phyloP scores from a whole-genome alignment of 306 rosid genomes.

The cucumber (Cucumis sativus) region DNA sequence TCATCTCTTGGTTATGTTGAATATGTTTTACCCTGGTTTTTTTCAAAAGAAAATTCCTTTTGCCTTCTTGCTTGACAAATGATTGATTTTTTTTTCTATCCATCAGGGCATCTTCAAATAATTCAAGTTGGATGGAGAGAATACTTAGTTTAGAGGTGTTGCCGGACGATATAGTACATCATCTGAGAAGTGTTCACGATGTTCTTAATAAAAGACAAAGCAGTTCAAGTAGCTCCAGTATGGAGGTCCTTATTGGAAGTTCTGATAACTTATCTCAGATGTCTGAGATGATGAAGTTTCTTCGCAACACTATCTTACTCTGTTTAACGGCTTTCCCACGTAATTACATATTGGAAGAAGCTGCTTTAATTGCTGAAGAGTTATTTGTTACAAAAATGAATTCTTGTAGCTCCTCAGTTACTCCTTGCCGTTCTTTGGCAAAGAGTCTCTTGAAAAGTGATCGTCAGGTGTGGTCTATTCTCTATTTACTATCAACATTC shows the following conservation, averaged over 20 bases:
- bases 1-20: not conserved
- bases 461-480: slow-evolving; percentile 66
- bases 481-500: not conserved
- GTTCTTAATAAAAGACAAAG: slow-evolving; percentile 29
- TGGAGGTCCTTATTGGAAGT: slow-evolving; percentile 52
- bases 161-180: slow-evolving; percentile 44
- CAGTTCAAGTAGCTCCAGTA: slow-evolving; percentile 25
- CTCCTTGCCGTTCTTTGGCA: slow-evolving; percentile 79
- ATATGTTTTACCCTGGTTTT: not conserved
- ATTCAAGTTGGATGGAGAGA: slow-evolving; percentile 54
- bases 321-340: slow-evolving; percentile 75
- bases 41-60: not conserved
- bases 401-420: slow-evolving; percentile 37
- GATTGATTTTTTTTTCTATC: slow-evolving; percentile 4
- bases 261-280: slow-evolving; percentile 20
- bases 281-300: slow-evolving; percentile 63
- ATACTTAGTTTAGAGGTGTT: slow-evolving; percentile 54
- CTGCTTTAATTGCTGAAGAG: slow-evolving; percentile 77
- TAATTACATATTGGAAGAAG: slow-evolving; percentile 68
- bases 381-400: slow-evolving; percentile 41
- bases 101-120: slow-evolving; percentile 63
- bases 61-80: not conserved
- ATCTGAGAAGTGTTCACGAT: slow-evolving; percentile 42
- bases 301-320: slow-evolving; percentile 57
- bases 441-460: slow-evolving; percentile 74